Base-by-base conservation (phyloP, 352 stramenopile species). In the Globisporangium radiosum region DNA sequence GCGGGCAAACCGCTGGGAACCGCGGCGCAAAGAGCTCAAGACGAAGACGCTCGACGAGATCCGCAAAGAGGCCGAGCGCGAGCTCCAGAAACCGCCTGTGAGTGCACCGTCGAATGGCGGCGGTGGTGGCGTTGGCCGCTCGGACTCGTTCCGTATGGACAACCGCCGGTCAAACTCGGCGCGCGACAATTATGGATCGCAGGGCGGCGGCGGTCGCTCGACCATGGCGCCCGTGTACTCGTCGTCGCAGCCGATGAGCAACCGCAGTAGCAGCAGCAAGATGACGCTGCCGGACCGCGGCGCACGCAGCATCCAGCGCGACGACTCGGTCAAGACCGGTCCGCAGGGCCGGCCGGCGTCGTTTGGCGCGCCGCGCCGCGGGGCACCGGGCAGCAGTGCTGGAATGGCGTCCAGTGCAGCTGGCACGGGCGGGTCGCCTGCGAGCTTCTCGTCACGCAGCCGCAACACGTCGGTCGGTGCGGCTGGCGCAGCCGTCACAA, bases 21-120 rank as follows among this genome's bases (percentile, higher is more conserved):
- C 90, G 11, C 80, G 92, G 17, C 87, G 94, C n/a, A 95, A 98
- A 70, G 85, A 97, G 62, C 82, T 98, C 52, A 97, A 97, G 70
- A 88, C 92, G 38, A 98, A 98, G 70, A 98, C 92, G 9, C 68
- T 99, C 55, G 91, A 82, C 40, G 93, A 99, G 67, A 98, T 98
- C 52, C 88, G 90, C 42, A 98, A 98, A 66, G 92, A 98, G 72
- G 84, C 89, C 33, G 92, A 98, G 70, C 76, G 81, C 42, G 83
- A 93, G 52, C 73, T 84, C 17, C 76, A 79, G 57, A 76, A 77
- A n/a, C 71, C 80, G 36, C 78, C 75, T 13, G 69, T 59, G n/a
- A 88, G 76, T 57, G 69, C 71, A 2, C 78, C 80, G 38, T 74
- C 67, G 11, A 70, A 73, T 52, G 62, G 72, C 38, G 15, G 54